These are phyloP conservation scores for Asterella californica DNA, from an alignment of 225 moss, liverwort and hornwort genomes.

Conservation along the genomic window DNA sequence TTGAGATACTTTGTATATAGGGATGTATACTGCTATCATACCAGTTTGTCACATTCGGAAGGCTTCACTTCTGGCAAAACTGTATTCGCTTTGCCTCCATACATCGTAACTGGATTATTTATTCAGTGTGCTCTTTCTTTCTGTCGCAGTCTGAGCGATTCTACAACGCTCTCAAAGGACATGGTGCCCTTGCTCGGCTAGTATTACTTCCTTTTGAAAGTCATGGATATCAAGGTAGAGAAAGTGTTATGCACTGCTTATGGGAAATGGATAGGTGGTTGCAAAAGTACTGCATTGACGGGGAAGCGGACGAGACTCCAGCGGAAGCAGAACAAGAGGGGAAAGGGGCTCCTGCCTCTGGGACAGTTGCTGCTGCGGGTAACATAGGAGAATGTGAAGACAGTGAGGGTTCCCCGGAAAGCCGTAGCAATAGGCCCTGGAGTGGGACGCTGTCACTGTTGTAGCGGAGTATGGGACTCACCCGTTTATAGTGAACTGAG, in stretches of 20 bases:
- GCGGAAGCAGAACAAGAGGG: neutral
- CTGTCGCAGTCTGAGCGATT: constrained; percentile 84
- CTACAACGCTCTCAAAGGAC: constrained; percentile 92
- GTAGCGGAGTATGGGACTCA: constrained; percentile 2
- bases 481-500: neutral
- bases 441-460: constrained; percentile 14
- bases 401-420: neutral
- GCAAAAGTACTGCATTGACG: constrained; percentile 72
- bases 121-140: neutral
- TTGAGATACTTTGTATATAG: neutral
- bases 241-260: constrained; percentile 96
- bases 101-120: neutral
- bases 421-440: constrained; percentile 5
- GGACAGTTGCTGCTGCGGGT: neutral
- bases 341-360: neutral
- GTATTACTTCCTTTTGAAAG: constrained; percentile 92
- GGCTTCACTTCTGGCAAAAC: neutral
- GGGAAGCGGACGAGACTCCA: constrained; percentile 26
- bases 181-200: constrained; percentile 79
- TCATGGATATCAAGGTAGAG: constrained; percentile 85
- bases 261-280: constrained; percentile 99
- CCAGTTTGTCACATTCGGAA: neutral
- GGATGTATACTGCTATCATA: neutral
- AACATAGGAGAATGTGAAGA: neutral
- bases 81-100: neutral